Conservation (phyloP, 352 stramenopile genomes). For the Phytopythium sindhum region DNA sequence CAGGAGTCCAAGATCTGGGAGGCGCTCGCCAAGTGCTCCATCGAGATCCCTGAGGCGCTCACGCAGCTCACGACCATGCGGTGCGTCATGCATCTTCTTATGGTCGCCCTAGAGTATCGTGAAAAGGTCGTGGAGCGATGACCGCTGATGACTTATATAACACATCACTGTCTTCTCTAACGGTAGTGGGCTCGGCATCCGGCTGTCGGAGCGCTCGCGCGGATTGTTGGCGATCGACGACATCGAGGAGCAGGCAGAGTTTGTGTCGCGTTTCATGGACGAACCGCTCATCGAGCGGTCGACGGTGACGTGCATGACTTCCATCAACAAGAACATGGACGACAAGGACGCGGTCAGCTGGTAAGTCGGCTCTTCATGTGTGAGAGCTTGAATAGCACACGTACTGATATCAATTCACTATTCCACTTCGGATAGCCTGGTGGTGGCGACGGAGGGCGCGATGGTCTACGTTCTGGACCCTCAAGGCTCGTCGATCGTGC, state of each 20-base stretch:
- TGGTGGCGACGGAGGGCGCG: slow-evolving; percentile 82
- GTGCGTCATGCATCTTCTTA: slow-evolving; percentile 12
- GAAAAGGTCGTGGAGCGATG: too few species aligned
- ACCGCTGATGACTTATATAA: background rate
- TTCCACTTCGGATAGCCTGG: slow-evolving; percentile 34
- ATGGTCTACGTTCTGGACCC: slow-evolving; percentile 79
- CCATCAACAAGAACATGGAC: slow-evolving; percentile 88
- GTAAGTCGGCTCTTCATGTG: slow-evolving; percentile 16
- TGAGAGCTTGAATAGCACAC: too few species aligned
- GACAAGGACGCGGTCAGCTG: slow-evolving; percentile 75
- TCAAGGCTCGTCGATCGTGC: slow-evolving; percentile 65
- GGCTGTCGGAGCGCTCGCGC: slow-evolving; percentile 62
- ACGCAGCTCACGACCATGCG: slow-evolving; percentile 62
- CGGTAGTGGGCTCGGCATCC: slow-evolving; percentile 53
- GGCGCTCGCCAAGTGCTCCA: slow-evolving; percentile 54
- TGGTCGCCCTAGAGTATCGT: too few species aligned
- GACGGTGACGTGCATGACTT: slow-evolving; percentile 86
- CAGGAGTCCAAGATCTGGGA: slow-evolving; percentile 77
- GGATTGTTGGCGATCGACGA: slow-evolving; percentile 78
- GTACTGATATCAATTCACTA: background rate
- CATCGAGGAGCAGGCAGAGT: slow-evolving; percentile 79
- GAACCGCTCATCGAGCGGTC: slow-evolving; percentile 65
- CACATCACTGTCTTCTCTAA: background rate
- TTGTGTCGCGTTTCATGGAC: slow-evolving; percentile 79
- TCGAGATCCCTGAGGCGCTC: slow-evolving; percentile 66